Percentiles rank a stretch among this genome's conserved stretches.
Conservation (phyloP, 2,329 filamentous ascomycete genomes). For the Acrocalymma vagum region DNA sequence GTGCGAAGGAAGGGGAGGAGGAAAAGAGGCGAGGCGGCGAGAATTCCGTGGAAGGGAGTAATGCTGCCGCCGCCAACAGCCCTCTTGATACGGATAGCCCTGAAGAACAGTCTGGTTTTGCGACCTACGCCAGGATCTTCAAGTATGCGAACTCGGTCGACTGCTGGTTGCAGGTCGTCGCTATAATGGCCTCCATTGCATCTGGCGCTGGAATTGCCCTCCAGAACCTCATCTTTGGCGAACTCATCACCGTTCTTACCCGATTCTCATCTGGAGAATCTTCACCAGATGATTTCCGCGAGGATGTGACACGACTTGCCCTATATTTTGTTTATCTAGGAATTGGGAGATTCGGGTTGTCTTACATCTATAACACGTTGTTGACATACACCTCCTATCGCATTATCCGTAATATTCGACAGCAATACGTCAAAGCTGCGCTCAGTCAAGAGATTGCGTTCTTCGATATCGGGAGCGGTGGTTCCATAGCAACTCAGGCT, state of each 20-base stretch:
- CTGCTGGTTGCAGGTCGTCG: conserved; percentile 9
- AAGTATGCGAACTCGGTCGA: too few species aligned
- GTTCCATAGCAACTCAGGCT: conserved; percentile 24
- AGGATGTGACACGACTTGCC: conserved; percentile 7
- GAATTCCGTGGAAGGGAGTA: too few species aligned
- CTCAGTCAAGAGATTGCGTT: conserved; percentile 3
- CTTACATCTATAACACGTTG: conserved; percentile 20
- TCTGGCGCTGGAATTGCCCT: conserved; percentile 20
- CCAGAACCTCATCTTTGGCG: conserved; percentile 20
- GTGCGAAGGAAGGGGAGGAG: too few species aligned
- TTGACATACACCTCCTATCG: conserved; percentile 17
- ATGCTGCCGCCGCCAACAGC: too few species aligned
- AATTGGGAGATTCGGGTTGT: conserved; percentile 12
- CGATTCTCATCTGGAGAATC: conserved; percentile 13
- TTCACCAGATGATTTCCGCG: conserved; percentile 3
- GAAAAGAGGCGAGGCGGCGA: too few species aligned
- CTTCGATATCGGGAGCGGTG: conserved; percentile 20
- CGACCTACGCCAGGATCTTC: too few species aligned
- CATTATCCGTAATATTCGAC: conserved; percentile 17
- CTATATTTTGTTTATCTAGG: conserved; percentile 20
- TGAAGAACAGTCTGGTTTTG: too few species aligned
- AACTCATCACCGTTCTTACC: conserved; percentile 18
- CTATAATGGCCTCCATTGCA: conserved; percentile 10
- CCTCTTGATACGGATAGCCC: too few species aligned
- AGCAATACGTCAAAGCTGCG: conserved; percentile 16